Evolutionary conservation across 345 rosid species (phyloP).

Genomic region (Hypericum androsaemum): DNA sequence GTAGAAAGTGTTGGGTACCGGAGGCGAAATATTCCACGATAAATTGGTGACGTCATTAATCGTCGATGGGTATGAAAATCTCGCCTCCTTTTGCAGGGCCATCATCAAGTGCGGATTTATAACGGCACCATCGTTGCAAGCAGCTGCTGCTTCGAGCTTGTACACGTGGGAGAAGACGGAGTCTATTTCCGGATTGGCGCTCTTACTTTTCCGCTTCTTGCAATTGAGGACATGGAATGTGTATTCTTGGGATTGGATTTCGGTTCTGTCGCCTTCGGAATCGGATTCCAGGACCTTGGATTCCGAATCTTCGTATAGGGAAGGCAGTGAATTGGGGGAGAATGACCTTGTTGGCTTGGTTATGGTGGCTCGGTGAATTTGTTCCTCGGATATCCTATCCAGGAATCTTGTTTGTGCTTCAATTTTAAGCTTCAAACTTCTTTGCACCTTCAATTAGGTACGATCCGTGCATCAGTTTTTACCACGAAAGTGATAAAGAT

Average conservation of each 20-base stretch:
- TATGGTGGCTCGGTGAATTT: conserved; percentile 9
- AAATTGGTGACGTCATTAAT: too few relatives aligned
- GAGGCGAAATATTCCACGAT: too few relatives aligned
- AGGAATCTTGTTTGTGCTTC: conserved; percentile 52
- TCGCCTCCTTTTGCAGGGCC: too few relatives aligned
- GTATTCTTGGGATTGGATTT: conserved; percentile 19
- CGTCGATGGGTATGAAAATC: too few relatives aligned
- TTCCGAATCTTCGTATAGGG: conserved; percentile 42
- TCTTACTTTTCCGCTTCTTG: conserved; percentile 14
- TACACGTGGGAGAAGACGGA: neutral
- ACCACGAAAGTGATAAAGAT: too few relatives aligned
- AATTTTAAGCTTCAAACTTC: conserved; percentile 39
- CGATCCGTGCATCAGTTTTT: too few relatives aligned
- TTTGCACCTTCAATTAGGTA: conserved; percentile 27
- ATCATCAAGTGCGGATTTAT: too few relatives aligned
- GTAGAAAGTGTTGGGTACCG: too few relatives aligned
- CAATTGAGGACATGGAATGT: conserved; percentile 17
- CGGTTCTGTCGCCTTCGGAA: conserved; percentile 18
- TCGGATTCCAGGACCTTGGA: conserved; percentile 35
- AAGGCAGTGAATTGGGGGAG: conserved; percentile 32
- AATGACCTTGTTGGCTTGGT: conserved; percentile 16
- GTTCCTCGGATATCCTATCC: conserved; percentile 28
- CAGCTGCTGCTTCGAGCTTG: too few relatives aligned
- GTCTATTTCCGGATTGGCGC: too few relatives aligned
- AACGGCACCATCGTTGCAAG: too few relatives aligned